These are phyloP conservation scores for Arthrobotrys iridis DNA, from an alignment of 2,329 filamentous ascomycete species.

Conservation along the genomic window DNA sequence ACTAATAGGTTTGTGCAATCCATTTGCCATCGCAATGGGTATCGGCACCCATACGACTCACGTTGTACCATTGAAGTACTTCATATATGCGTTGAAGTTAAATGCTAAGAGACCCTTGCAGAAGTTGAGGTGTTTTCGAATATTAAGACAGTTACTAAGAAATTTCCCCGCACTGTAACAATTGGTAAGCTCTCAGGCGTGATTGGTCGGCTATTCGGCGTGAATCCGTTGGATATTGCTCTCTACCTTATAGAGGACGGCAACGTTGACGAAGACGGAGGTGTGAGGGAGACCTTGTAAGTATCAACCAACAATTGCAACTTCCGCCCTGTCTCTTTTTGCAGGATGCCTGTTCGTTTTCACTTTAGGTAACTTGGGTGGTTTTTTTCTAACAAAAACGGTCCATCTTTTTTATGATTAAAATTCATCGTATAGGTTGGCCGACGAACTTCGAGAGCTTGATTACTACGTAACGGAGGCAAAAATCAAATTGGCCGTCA, in stretches of 20 bases:
- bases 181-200: slow-evolving; percentile 49
- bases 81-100: slow-evolving; percentile 1
- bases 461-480: slow-evolving; percentile 49
- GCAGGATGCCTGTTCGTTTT: background rate
- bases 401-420: too few relatives aligned
- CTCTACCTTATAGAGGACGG: slow-evolving; percentile 47
- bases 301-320: slow-evolving; percentile 38
- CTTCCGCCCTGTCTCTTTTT: slow-evolving; percentile 15
- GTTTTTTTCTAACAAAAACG: slow-evolving; percentile 24
- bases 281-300: slow-evolving; percentile 49
- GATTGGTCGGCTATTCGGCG: slow-evolving; percentile 48
- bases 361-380: slow-evolving; percentile 21
- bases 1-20: slow-evolving; percentile 46
- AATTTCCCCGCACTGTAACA: slow-evolving; percentile 53
- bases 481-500: slow-evolving; percentile 34
- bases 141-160: slow-evolving; percentile 44
- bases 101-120: slow-evolving; percentile 40
- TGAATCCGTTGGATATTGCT: slow-evolving; percentile 42
- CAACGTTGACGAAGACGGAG: slow-evolving; percentile 17
- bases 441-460: slow-evolving; percentile 47
- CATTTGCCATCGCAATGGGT: slow-evolving; percentile 4
- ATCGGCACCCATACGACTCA: slow-evolving; percentile 8
- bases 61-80: slow-evolving; percentile 16
- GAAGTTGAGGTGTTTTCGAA: slow-evolving; percentile 29
- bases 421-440: slow-evolving; percentile 17